Conservation (phyloP, 129 eudicot genomes). For the Kitagawia praeruptora region DNA sequence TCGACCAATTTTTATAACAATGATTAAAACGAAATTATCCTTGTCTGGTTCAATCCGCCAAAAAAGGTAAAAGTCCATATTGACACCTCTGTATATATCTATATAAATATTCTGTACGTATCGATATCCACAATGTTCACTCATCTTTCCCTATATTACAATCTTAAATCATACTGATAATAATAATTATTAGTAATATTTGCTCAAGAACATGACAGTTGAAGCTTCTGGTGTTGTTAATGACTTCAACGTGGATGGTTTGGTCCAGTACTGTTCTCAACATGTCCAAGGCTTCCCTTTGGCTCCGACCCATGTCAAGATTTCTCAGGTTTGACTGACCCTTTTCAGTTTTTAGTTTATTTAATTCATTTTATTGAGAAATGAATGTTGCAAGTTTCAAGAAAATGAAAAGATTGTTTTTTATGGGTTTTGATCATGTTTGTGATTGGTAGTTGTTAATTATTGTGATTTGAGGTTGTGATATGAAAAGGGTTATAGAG, state of each 20-base stretch:
- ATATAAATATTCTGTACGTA: neutral
- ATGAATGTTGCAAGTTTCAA: neutral
- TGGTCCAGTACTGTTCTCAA: conserved; percentile 52
- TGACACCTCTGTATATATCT: no score
- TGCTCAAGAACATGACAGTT: conserved; percentile 35
- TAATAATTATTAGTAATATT: neutral
- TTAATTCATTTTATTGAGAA: neutral
- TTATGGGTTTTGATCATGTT: neutral
- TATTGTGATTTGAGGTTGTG: neutral
- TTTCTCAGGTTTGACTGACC: conserved; percentile 47
- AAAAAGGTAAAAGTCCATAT: no score
- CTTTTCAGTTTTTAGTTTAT: neutral
- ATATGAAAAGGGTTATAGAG: neutral
- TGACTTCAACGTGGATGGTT: conserved; percentile 38
- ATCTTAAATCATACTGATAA: neutral
- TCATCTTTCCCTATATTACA: neutral
- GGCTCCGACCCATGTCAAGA: conserved; percentile 34
- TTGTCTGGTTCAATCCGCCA: no score
- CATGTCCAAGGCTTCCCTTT: conserved; percentile 71
- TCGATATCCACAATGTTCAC: neutral
- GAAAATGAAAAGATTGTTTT: neutral
- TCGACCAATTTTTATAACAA: no score
- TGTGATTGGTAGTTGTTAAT: neutral
- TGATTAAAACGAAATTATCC: no score
- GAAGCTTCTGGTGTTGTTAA: conserved; percentile 49